Evolutionary conservation across 768 basidiomycete species (phyloP).

Genomic region (Cantharellus anzutake): DNA sequence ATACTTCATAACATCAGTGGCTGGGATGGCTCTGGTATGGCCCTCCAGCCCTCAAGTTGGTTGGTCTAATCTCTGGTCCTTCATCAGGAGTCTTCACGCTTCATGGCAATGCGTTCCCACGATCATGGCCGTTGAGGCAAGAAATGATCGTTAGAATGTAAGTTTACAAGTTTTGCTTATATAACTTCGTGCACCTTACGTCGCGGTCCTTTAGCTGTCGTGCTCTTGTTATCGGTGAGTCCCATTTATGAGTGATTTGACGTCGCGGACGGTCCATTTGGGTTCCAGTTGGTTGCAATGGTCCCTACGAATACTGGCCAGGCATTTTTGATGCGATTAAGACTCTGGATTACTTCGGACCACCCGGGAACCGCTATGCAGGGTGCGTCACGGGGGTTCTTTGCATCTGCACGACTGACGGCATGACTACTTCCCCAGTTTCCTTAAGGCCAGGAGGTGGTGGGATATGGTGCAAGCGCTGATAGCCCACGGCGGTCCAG

Average conservation of each 20-base stretch:
- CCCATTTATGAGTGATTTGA: not conserved
- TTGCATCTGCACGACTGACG: not conserved
- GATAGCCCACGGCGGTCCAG: not conserved
- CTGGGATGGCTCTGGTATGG: too few relatives aligned
- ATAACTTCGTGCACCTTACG: not conserved
- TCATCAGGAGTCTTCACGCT: not conserved
- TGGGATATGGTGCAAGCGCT: not conserved
- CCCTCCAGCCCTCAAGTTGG: not conserved
- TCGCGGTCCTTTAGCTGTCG: not conserved
- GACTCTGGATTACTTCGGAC: not conserved
- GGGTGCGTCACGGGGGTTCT: not conserved
- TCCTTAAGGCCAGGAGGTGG: not conserved
- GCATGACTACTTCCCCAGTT: not conserved
- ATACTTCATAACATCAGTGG: too few relatives aligned
- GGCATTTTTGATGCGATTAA: not conserved
- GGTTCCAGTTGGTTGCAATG: not conserved
- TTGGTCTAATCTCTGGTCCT: not conserved
- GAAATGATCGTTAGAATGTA: not conserved
- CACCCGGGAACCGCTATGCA: not conserved
- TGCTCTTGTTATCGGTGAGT: not conserved
- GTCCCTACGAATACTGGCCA: not conserved
- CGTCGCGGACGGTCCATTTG: not conserved
- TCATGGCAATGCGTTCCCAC: not conserved
- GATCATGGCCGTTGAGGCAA: not conserved
- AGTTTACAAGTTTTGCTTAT: not conserved